Evolutionary conservation across 352 stramenopile species (phyloP).

Genomic region (Phytopythium montanum): DNA sequence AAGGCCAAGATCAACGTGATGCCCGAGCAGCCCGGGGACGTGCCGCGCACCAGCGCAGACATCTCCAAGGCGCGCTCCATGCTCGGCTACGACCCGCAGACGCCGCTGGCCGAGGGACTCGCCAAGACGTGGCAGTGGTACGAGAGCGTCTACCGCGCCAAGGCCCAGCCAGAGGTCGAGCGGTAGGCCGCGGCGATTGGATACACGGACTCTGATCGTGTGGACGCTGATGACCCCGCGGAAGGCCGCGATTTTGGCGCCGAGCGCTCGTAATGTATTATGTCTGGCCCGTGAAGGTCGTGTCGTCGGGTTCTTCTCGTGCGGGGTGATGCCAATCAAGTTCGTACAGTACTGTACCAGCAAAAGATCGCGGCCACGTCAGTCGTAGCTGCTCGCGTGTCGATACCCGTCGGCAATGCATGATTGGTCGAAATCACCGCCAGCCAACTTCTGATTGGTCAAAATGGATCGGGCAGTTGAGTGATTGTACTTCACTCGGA

Average conservation of each 20-base stretch:
- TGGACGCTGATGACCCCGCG: too few relatives aligned
- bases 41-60: slow-evolving; percentile 95
- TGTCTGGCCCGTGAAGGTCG: background rate
- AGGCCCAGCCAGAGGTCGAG: background rate
- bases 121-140: slow-evolving; percentile 94
- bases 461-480: background rate
- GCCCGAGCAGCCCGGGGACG: slow-evolving; percentile 95
- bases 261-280: background rate
- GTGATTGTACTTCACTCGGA: background rate
- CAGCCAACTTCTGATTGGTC: background rate
- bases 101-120: slow-evolving; percentile 93
- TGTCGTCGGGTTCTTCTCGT: background rate
- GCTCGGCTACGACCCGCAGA: slow-evolving; percentile 94
- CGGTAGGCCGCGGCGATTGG: background rate
- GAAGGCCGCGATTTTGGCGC: background rate
- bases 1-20: slow-evolving; percentile 93
- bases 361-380: background rate
- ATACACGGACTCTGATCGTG: background rate
- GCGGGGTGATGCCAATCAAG: too few relatives aligned
- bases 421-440: background rate
- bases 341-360: too few relatives aligned
- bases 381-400: background rate
- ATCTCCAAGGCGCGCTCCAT: slow-evolving; percentile 94
- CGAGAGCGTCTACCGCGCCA: slow-evolving; percentile 17
- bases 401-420: background rate